Conservation (phyloP, 192 early-diverging fungal genomes). For the Linnemannia elongata region DNA sequence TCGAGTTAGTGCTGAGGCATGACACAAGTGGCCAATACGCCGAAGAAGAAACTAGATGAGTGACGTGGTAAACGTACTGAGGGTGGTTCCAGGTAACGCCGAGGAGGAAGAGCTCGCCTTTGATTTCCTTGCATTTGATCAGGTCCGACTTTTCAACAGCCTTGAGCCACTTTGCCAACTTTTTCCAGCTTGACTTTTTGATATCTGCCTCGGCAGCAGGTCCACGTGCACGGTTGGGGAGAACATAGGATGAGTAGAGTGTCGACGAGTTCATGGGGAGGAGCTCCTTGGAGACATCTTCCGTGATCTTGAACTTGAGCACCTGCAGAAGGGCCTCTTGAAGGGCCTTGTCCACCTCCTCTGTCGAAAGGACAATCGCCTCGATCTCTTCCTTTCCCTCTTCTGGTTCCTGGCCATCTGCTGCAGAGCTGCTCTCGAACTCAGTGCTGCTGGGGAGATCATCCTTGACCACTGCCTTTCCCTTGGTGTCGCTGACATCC, state of each 20-base stretch:
- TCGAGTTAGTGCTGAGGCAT: not conserved
- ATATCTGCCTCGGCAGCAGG: constrained; percentile 76
- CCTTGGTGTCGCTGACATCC: constrained; percentile 10
- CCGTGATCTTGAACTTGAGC: constrained; percentile 75
- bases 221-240: constrained; percentile 73
- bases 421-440: not conserved
- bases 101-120: constrained; percentile 71
- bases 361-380: constrained; percentile 22
- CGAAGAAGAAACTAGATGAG: not conserved
- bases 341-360: constrained; percentile 84
- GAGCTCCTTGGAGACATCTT: constrained; percentile 63
- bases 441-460: not conserved
- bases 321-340: constrained; percentile 77
- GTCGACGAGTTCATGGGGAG: constrained; percentile 83
- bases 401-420: constrained; percentile 11
- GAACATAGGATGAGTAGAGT: constrained; percentile 83
- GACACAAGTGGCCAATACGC: not conserved
- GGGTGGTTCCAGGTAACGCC: constrained; percentile 74
- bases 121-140: constrained; percentile 85
- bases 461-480: constrained; percentile 7
- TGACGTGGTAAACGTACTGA: constrained; percentile 51
- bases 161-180: constrained; percentile 91
- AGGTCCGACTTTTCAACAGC: constrained; percentile 87
- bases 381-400: constrained; percentile 1
- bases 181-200: constrained; percentile 89